A percentile compares a stretch with the other conserved stretches of the same genome.
These are phyloP conservation scores for Aspergillus homomorphus DNA, from an alignment of 495 filamentous ascomycete species.

Conservation along the genomic window DNA sequence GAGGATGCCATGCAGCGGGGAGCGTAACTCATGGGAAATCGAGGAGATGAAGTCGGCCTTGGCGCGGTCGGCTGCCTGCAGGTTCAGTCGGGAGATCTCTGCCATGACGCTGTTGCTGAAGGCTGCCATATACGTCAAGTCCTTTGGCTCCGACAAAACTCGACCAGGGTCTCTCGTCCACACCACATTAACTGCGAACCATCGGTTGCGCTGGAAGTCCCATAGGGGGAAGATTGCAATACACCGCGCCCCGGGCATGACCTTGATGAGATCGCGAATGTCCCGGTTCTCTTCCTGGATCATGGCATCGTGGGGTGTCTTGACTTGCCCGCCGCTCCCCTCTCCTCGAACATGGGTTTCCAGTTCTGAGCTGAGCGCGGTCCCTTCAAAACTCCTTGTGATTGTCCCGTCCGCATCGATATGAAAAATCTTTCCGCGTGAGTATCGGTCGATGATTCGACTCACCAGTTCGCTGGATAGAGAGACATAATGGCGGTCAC, in stretches of 20 bases:
- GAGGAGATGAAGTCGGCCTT: constrained; percentile 72
- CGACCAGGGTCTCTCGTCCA: constrained; percentile 44
- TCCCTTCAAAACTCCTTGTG: constrained; percentile 31
- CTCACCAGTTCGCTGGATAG: constrained; percentile 39
- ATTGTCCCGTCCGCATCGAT: constrained; percentile 44
- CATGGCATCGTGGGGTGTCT: background rate
- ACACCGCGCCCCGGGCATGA: constrained; percentile 27
- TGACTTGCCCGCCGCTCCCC: constrained; percentile 3
- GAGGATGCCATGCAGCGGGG: constrained; percentile 66
- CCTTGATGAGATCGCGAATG: constrained; percentile 24
- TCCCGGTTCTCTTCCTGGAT: constrained; percentile 26
- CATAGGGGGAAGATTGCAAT: constrained; percentile 51
- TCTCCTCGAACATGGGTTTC: constrained; percentile 16
- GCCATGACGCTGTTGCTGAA: constrained; percentile 67
- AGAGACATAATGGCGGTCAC: constrained; percentile 25
- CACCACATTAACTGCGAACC: constrained; percentile 58
- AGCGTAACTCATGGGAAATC: constrained; percentile 71
- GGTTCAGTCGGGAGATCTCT: constrained; percentile 55
- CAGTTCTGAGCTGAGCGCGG: constrained; percentile 7
- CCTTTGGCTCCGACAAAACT: constrained; percentile 41
- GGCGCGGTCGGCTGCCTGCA: constrained; percentile 36
- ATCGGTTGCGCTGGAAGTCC: constrained; percentile 56
- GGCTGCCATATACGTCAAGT: constrained; percentile 52
- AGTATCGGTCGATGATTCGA: constrained; percentile 50
- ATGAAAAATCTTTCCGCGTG: constrained; percentile 56